Evolutionary conservation across 805 yeast species (phyloP).

Genomic region (Nakazawaea wickerhamii): DNA sequence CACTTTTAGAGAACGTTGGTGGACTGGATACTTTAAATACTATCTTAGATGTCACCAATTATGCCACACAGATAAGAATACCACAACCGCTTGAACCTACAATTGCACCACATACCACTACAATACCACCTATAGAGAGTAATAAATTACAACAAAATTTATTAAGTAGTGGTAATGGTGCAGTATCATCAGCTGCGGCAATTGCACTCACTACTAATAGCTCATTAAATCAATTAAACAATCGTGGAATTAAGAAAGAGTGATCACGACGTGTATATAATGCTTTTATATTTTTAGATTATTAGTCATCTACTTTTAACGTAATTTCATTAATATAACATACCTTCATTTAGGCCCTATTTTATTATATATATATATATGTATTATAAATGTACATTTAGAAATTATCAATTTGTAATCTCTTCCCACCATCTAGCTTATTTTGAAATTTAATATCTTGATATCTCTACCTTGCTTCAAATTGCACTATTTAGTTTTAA

Average conservation of each 20-base stretch:
- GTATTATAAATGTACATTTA: too few relatives aligned
- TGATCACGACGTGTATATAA: background rate
- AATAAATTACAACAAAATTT: constrained; percentile 8
- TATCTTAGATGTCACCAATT: constrained; percentile 29
- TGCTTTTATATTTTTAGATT: background rate
- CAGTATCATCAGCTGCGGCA: constrained; percentile 10
- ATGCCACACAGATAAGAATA: constrained; percentile 17
- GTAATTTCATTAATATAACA: too few relatives aligned
- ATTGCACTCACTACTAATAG: constrained; percentile 10
- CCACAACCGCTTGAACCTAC: constrained; percentile 10
- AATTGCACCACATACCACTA: constrained; percentile 13
- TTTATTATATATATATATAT: too few relatives aligned
- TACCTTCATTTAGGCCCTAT: too few relatives aligned
- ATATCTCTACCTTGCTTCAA: constrained; percentile 59
- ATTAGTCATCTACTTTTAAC: background rate
- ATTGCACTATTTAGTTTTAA: constrained; percentile 61
- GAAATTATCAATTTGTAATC: background rate
- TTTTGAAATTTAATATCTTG: background rate
- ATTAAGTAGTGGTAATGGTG: constrained; percentile 3
- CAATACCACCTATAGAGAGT: constrained; percentile 10
- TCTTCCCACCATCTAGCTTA: background rate
- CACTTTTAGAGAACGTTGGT: constrained; percentile 37
- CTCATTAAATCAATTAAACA: constrained; percentile 9
- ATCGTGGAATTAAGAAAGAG: background rate
- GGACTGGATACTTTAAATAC: constrained; percentile 40